Percentiles rank a stretch among this genome's conserved stretches.
Conservation (phyloP, 176 grass and related monocot genomes). For the Aegilops umbellulata region DNA sequence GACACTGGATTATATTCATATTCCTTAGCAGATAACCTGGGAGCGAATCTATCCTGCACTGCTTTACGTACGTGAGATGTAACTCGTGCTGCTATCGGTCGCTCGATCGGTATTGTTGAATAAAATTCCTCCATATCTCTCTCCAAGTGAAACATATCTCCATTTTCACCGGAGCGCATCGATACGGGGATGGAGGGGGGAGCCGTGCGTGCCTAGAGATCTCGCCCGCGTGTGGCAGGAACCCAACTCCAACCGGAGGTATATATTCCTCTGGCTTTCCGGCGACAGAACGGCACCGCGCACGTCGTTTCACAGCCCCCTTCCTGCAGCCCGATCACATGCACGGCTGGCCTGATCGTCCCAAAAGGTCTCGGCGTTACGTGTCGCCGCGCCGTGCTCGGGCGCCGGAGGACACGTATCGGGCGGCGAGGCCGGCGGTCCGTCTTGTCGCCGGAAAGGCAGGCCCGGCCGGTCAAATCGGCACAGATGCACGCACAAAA, state of each 20-base stretch:
- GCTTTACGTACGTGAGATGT: not conserved
- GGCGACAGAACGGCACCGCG: not conserved
- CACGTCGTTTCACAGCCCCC: constrained; percentile 2
- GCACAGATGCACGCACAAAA: not conserved
- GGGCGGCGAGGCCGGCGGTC: not conserved
- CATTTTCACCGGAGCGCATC: not conserved
- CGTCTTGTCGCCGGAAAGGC: constrained; percentile 1
- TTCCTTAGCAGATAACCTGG: not conserved
- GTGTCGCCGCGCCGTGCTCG: constrained; percentile 4
- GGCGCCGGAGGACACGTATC: not conserved
- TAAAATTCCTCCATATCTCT: not conserved
- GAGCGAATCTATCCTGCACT: not conserved
- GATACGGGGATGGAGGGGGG: not conserved
- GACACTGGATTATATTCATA: not conserved
- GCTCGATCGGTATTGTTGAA: not conserved
- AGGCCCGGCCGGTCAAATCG: not conserved
- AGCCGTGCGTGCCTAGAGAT: not conserved
- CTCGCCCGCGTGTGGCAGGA: not conserved
- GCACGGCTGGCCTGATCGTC: not conserved
- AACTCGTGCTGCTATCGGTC: not conserved
- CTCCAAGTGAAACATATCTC: no score
- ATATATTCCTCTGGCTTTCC: constrained; percentile 5
- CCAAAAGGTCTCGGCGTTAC: not conserved
- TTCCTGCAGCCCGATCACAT: not conserved
- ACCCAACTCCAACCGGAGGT: constrained; percentile 7